Base-by-base conservation (phyloP, 1,284 basidiomycete genomes). In the Ustilago nuda region DNA sequence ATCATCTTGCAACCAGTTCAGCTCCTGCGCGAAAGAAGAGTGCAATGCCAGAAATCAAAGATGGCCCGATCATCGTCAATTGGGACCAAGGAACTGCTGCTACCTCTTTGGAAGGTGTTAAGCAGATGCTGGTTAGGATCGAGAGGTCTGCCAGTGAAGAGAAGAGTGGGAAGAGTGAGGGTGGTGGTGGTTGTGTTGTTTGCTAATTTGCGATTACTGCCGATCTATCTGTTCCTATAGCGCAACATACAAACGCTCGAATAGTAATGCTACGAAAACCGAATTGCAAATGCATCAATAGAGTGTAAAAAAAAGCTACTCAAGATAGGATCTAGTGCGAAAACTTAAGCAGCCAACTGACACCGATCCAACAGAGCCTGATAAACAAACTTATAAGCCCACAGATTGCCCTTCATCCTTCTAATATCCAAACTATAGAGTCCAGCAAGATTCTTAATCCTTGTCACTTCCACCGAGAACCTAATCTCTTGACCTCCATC, bases 401-500 rank as follows among this genome's bases (percentile, higher is more conserved):
- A 84, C 13, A 83, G 46, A 51, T 84, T 84, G 50, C 84, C 84
- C 67, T 84, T 82, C 76, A 85, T 78, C 35, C 83, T 66, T 12
- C 84, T 73, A 46, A 85, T 84, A 56, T 85, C 84, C 23, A 85
- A 54, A 65, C 81, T 83, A 78, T 85, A 85, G 33, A 85, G 68
- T 1, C 84, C 84, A 8, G 76, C 66, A 46, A 85, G 59, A 41
- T 82, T 84, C 66, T 82, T 79, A 66, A 85, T 82, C 37, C 76
- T 56, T 8, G 84, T 84, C n/a, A 85, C 67, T 61, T 84, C 83
- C 27, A 85, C 83, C n/a, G 72, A 74, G 59, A 85, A 84, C 17
- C 83, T 79, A 30, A 85, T 78, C 63, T 85, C 84, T 33, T 85
- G 84, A 3, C 84, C 84, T 27, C 84, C 84, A 50, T 85, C 84